Evolutionary conservation across 1,139 yeast genomes (phyloP), one percentile per base, ranked within the genome.

Genomic region (Wickerhamomyces sp.): DNA sequence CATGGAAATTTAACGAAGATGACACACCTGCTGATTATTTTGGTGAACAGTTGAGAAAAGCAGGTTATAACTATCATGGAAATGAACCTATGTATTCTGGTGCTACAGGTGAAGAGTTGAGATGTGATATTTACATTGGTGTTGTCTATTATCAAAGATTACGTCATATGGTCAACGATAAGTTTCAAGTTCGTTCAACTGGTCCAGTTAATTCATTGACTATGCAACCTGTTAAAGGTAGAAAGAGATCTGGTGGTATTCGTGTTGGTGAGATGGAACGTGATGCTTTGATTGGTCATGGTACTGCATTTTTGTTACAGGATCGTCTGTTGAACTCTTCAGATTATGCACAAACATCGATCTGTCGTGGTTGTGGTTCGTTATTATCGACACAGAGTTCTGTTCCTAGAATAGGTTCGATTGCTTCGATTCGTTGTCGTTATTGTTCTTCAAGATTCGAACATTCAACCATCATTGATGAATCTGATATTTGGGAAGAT

Each of bases 251-350:
- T 48, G 99, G 99, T 66, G 99, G 99, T 82, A 91, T 91, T 52
- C 95, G 99, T 73, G 95, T 91, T 27, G 98, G 98, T 60, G 98
- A 91, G 64, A 91, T 91, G 99, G 99, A 91, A 68, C 85, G 98
- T 68, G 99, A 91, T 71, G 98, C 98, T 3, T 70, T 91, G 53
- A 88, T 91, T 59, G 99, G 98, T 43, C 98, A 93, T 58, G 99
- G 98, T 65, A 83, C 98, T n/a, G 88, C 98, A 1, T 91, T 77
- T 77, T 68, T 91, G 55, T 69, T 91, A 49, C 98, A 91, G 62
- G 99, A 91, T 60, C 82, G 99, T 64, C 71, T 91, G 57, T 72
- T 93, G 60, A 91, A 93, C 64, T 88, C 96, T 59, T 85, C 96
- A 16, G 99, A 91, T 62, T 93, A 93, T 66, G 78, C 97, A 1